phyloP scores from a whole-genome alignment of 2,329 filamentous ascomycete genomes.

The Tolypocladium capitatum region DNA sequence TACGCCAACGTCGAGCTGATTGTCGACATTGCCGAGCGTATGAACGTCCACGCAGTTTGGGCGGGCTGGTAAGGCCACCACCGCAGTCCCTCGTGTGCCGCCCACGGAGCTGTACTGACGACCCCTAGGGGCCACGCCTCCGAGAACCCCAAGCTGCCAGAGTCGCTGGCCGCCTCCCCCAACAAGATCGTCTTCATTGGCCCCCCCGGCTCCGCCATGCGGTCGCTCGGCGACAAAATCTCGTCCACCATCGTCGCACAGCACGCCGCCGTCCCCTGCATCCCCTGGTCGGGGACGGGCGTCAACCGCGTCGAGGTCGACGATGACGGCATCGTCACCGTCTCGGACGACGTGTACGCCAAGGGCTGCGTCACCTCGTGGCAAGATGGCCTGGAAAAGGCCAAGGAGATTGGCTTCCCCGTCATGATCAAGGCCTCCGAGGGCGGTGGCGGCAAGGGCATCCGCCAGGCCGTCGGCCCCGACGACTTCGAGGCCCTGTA shows the following conservation, averaged over 20 bases:
- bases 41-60: slow-evolving; percentile 98
- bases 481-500: slow-evolving; percentile 78
- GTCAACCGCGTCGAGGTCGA: slow-evolving; percentile 73
- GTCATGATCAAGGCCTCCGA: slow-evolving; percentile 99
- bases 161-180: slow-evolving; percentile 86
- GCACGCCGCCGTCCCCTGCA: slow-evolving; percentile 90
- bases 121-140: slow-evolving; percentile 76
- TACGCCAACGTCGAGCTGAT: slow-evolving; percentile 99
- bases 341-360: slow-evolving; percentile 70
- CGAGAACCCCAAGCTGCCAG: slow-evolving; percentile 94
- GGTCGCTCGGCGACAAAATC: slow-evolving; percentile 98
- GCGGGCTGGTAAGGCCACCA: slow-evolving; percentile 65
- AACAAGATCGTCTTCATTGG: slow-evolving; percentile 99
- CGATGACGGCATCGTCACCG: slow-evolving; percentile 77
- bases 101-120: too few relatives aligned
- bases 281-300: slow-evolving; percentile 97
- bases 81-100: too few relatives aligned
- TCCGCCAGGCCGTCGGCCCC: slow-evolving; percentile 82
- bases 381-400: slow-evolving; percentile 78
- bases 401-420: slow-evolving; percentile 87
- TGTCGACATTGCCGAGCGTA: slow-evolving; percentile 95
- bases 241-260: slow-evolving; percentile 98
- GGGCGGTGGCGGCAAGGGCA: slow-evolving; percentile 97
- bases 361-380: slow-evolving; percentile 85
- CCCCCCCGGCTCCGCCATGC: slow-evolving; percentile 94